Conservation (phyloP, 345 rosid species). For the Syzygium aromaticum region DNA sequence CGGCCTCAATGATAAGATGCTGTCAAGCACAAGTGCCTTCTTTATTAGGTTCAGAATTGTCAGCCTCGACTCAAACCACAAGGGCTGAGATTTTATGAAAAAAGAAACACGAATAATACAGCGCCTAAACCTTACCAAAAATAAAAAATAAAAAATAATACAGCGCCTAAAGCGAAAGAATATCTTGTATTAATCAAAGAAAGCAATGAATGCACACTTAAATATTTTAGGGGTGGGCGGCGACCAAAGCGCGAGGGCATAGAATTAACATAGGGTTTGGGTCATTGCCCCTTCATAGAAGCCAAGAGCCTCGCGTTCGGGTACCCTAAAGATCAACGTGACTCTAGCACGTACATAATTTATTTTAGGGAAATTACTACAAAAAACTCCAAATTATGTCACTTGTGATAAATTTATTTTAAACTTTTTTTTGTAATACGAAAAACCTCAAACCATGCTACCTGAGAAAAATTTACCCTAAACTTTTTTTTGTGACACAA, state of each 20-base stretch:
- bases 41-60: neutral
- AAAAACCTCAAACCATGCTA: no score
- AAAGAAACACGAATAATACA: neutral
- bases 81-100: neutral
- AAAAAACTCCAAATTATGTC: no score
- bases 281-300: neutral
- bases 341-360: neutral
- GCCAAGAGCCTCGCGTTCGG: neutral
- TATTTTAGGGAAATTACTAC: neutral
- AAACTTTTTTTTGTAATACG: no score
- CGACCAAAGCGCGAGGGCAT: neutral
- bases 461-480: no score
- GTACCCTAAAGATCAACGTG: neutral
- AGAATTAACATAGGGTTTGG: neutral
- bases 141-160: no score
- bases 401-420: no score
- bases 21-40: neutral
- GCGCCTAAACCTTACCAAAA: no score
- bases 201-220: neutral
- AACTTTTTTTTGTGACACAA: no score
- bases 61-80: neutral
- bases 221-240: neutral
- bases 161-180: neutral
- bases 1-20: neutral
- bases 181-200: neutral